phyloP scores from a whole-genome alignment of 257 asterid species.

The Solanum raphanifolium region DNA sequence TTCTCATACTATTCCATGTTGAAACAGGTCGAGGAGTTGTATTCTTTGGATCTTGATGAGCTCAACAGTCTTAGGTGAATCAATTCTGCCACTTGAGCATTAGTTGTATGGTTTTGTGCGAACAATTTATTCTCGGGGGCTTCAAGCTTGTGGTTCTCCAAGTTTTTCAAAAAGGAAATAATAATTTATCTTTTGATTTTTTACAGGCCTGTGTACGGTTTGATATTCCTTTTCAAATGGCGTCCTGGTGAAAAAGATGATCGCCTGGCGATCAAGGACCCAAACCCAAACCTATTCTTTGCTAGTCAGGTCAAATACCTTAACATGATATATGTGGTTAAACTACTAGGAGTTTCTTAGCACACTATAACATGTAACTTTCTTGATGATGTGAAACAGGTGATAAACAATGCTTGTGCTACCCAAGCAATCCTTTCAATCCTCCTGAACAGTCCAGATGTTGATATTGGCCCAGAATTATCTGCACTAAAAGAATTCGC shows the following conservation, averaged over 20 bases:
- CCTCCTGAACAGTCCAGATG: slow-evolving; percentile 73
- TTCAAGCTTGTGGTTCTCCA: neutral
- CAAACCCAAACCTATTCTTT: slow-evolving; percentile 81
- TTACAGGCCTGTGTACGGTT: slow-evolving; percentile 82
- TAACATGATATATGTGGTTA: neutral
- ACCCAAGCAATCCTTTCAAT: slow-evolving; percentile 96
- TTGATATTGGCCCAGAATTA: slow-evolving; percentile 84
- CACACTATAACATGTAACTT: neutral
- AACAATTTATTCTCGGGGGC: neutral
- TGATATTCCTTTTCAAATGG: slow-evolving; percentile 98
- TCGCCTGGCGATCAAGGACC: slow-evolving; percentile 79
- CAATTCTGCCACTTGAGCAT: neutral
- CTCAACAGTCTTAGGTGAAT: slow-evolving; percentile 70
- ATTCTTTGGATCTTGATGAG: slow-evolving; percentile 85
- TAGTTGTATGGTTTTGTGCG: neutral
- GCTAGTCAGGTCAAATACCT: slow-evolving; percentile 78
- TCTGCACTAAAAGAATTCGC: slow-evolving; percentile 81
- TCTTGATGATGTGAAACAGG: slow-evolving; percentile 28
- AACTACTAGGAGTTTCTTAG: neutral
- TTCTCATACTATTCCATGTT: neutral
- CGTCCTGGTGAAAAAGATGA: slow-evolving; percentile 95
- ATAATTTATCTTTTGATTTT: neutral
- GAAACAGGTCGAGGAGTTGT: slow-evolving; percentile 94
- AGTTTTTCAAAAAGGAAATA: neutral
- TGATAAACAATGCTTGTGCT: slow-evolving; percentile 95